A percentile compares a stretch with the other conserved stretches of the same genome.
phyloP scores from a whole-genome alignment of 2,329 filamentous ascomycete species.

The Fusarium xyrophilum region DNA sequence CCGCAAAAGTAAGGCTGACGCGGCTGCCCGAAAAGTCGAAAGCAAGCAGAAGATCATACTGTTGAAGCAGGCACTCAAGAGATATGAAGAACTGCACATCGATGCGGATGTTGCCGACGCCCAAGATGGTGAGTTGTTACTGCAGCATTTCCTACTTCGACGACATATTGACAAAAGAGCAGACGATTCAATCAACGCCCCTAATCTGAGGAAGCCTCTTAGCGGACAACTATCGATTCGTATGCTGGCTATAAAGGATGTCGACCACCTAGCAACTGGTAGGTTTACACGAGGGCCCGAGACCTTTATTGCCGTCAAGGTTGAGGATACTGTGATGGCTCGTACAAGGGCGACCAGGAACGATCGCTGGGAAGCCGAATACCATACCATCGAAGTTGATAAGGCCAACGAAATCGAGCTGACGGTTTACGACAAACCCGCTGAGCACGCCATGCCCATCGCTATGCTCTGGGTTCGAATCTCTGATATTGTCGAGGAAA shows the following conservation, averaged over 20 bases:
- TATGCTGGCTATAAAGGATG: constrained; percentile 88
- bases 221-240: constrained; percentile 88
- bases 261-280: constrained; percentile 86
- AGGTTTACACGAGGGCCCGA: constrained; percentile 90
- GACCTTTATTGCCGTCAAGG: constrained; percentile 95
- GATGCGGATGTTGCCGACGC: constrained; percentile 83
- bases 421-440: constrained; percentile 94
- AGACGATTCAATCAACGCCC: constrained; percentile 97
- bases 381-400: constrained; percentile 91
- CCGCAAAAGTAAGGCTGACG: constrained; percentile 92
- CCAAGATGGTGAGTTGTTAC: constrained; percentile 72
- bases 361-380: constrained; percentile 91
- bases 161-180: constrained; percentile 29
- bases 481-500: constrained; percentile 96
- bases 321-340: constrained; percentile 91
- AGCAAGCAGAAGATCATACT: constrained; percentile 98
- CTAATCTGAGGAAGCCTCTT: constrained; percentile 94
- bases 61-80: constrained; percentile 91
- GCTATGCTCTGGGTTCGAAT: constrained; percentile 96
- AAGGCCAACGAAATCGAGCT: constrained; percentile 99
- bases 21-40: constrained; percentile 86
- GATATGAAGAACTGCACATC: constrained; percentile 97
- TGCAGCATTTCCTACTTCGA: background rate
- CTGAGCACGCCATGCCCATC: constrained; percentile 89
- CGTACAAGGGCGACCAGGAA: constrained; percentile 84